Conservation (phyloP, 1,284 basidiomycete genomes). For the Sporisorium scitamineum region DNA sequence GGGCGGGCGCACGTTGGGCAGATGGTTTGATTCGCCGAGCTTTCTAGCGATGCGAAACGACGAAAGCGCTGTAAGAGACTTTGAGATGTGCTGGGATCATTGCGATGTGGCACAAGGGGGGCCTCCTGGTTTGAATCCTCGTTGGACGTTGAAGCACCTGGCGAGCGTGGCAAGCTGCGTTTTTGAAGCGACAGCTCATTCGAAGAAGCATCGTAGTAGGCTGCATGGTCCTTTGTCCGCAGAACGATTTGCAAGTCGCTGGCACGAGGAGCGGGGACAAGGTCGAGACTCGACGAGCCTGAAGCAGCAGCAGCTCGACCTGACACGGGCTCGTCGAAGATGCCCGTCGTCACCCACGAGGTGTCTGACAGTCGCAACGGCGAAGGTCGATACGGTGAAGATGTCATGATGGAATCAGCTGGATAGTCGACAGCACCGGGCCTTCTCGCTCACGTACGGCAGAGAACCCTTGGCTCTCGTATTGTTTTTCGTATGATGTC, state of each 20-base stretch:
- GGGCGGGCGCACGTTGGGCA: conserved; percentile 52
- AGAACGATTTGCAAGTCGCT: conserved; percentile 59
- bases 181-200: conserved; percentile 52
- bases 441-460: neutral
- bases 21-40: neutral
- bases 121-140: conserved; percentile 5
- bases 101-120: conserved; percentile 22
- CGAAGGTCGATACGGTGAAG: conserved; percentile 21
- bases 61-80: conserved; percentile 20
- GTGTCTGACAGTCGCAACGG: conserved; percentile 27
- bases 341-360: conserved; percentile 18
- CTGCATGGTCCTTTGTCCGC: conserved; percentile 55
- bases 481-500: neutral
- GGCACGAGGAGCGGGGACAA: conserved; percentile 38
- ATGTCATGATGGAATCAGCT: conserved; percentile 2
- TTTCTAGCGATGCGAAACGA: neutral
- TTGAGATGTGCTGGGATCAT: neutral
- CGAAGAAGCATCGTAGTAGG: conserved; percentile 51
- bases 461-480: neutral
- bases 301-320: neutral
- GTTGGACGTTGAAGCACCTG: neutral
- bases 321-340: conserved; percentile 8
- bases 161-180: neutral
- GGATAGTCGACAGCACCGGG: neutral
- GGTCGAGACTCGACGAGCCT: conserved; percentile 35